Percentiles rank a stretch among this genome's conserved stretches.
Evolutionary conservation across 2,329 filamentous ascomycete species (phyloP).

Genomic region (Rhytidhysteron rufulum): DNA sequence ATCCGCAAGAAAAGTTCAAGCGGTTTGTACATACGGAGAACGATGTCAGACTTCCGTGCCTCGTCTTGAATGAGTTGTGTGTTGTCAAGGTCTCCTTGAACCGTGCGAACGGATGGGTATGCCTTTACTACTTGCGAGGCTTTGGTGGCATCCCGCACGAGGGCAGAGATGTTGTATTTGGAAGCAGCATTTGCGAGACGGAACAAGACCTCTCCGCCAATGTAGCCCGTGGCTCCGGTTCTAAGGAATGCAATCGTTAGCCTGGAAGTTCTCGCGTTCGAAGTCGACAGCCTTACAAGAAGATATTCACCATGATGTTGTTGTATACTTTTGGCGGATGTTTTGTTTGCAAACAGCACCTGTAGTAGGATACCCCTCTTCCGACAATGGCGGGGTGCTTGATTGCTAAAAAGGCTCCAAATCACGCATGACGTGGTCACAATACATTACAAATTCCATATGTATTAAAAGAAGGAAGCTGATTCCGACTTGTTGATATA

Average conservation of each 20-base stretch:
- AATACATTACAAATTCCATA: no score
- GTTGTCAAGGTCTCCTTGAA: not conserved
- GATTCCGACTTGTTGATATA: no score
- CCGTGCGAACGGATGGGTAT: not conserved
- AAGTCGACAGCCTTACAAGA: no score
- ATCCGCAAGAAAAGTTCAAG: no score
- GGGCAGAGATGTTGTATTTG: not conserved
- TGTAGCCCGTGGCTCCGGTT: not conserved
- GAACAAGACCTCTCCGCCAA: not conserved
- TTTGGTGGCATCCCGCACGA: not conserved
- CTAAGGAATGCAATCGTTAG: not conserved
- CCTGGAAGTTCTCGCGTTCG: no score
- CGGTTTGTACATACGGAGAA: not conserved
- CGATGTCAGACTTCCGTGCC: not conserved
- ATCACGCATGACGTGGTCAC: no score
- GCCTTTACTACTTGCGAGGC: not conserved
- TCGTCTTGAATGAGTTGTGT: not conserved
- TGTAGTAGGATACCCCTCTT: no score
- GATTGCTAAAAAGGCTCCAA: no score
- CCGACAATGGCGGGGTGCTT: no score
- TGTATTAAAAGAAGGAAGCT: no score
- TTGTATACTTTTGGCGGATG: not conserved
- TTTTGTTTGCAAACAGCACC: slow-evolving; percentile 1
- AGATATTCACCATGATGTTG: slow-evolving; percentile 4
- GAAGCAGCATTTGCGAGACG: not conserved